These are phyloP conservation scores for Sarocladium oryzae DNA, from an alignment of 2,329 filamentous ascomycete species.

Conservation along the genomic window DNA sequence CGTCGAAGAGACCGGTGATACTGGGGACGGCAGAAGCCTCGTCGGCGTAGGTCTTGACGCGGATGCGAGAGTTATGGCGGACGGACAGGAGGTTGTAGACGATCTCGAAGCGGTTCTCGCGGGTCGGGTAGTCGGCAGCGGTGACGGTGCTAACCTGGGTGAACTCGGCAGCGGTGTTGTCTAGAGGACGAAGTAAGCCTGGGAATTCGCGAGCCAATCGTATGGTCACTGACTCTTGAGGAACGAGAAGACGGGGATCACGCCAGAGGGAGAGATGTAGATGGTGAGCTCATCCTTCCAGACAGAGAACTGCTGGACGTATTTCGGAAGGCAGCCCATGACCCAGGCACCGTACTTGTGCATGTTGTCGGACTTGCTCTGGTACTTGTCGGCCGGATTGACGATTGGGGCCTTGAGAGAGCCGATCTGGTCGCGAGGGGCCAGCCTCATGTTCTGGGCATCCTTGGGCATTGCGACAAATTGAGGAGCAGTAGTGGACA, in stretches of 20 bases:
- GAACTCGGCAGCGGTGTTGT: conserved; percentile 96
- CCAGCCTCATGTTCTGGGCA: conserved; percentile 60
- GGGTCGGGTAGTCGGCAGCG: conserved; percentile 90
- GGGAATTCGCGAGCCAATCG: background rate
- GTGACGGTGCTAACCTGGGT: conserved; percentile 91
- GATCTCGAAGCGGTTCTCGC: conserved; percentile 92
- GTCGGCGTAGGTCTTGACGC: conserved; percentile 98
- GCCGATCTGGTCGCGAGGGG: conserved; percentile 50
- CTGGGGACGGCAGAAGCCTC: conserved; percentile 91
- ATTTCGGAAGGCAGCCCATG: conserved; percentile 94
- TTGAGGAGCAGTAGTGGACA: conserved; percentile 42
- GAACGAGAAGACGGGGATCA: conserved; percentile 89
- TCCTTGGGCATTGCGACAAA: conserved; percentile 54
- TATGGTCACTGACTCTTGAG: conserved; percentile 59
- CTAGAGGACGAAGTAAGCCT: conserved; percentile 29
- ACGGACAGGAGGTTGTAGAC: conserved; percentile 97
- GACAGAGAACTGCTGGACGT: conserved; percentile 97
- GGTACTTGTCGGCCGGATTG: conserved; percentile 90
- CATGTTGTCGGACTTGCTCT: conserved; percentile 76
- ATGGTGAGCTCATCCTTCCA: conserved; percentile 99
- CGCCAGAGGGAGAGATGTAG: conserved; percentile 80
- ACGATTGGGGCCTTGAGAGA: conserved; percentile 72
- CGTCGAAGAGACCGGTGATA: conserved; percentile 79
- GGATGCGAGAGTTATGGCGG: conserved; percentile 91
- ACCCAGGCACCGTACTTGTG: conserved; percentile 96